These are phyloP conservation scores for Arabidopsis suecica DNA, from an alignment of 345 rosid genomes.

Conservation along the genomic window DNA sequence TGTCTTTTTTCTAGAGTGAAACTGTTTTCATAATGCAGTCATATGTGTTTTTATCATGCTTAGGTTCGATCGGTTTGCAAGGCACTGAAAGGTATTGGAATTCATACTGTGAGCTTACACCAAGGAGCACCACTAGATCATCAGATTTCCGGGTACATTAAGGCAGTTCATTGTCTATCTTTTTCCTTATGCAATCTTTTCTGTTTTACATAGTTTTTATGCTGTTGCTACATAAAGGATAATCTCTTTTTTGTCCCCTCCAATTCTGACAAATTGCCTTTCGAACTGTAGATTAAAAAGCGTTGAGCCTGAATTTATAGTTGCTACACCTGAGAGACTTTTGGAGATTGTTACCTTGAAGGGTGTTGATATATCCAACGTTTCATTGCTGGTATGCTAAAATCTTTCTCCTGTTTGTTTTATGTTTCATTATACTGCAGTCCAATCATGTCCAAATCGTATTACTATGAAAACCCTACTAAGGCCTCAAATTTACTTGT, in stretches of 20 bases:
- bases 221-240: slow-evolving; percentile 11
- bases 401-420: background rate
- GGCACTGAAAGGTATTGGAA: slow-evolving; percentile 80
- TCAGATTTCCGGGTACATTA: slow-evolving; percentile 77
- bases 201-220: background rate
- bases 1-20: background rate
- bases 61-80: slow-evolving; percentile 85
- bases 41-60: slow-evolving; percentile 26
- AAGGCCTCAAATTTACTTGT: background rate
- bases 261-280: slow-evolving; percentile 28
- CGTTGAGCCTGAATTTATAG: slow-evolving; percentile 90
- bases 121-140: slow-evolving; percentile 72
- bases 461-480: background rate
- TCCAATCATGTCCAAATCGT: background rate
- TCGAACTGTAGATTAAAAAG: slow-evolving; percentile 62
- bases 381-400: slow-evolving; percentile 74
- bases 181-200: background rate
- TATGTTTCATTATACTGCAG: background rate
- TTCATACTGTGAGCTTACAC: slow-evolving; percentile 90
- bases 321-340: slow-evolving; percentile 89
- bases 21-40: background rate
- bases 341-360: slow-evolving; percentile 73
- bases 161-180: background rate
- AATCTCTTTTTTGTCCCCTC: background rate
- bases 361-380: slow-evolving; percentile 73